phyloP scores from a whole-genome alignment of 768 basidiomycete genomes.

The Lanmaoa pseudosensibilis region DNA sequence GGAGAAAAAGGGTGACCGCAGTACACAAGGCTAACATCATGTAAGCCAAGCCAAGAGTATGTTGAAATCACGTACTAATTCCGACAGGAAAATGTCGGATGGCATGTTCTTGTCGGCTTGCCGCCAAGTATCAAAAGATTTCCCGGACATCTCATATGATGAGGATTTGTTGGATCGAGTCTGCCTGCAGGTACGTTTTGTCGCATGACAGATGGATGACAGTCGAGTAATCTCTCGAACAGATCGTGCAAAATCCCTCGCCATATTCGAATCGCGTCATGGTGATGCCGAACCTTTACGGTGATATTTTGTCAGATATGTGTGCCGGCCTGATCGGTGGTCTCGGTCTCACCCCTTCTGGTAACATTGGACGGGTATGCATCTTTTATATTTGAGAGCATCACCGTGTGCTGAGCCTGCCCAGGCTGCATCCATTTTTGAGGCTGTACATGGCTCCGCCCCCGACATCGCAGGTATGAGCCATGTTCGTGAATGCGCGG shows the following conservation, averaged over 20 bases:
- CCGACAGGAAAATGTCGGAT: constrained; percentile 95
- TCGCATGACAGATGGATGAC: background rate
- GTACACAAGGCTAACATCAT: constrained; percentile 99
- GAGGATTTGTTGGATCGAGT: constrained; percentile 97
- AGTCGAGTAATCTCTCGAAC: background rate
- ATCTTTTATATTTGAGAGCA: constrained; percentile 1
- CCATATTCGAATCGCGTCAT: constrained; percentile 97
- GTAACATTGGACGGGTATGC: constrained; percentile 91
- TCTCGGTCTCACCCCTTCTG: constrained; percentile 94
- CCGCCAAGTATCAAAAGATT: constrained; percentile 93
- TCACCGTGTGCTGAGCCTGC: constrained; percentile 16
- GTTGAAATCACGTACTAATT: constrained; percentile 14
- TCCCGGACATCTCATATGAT: constrained; percentile 90
- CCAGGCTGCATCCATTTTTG: constrained; percentile 97
- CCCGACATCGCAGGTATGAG: constrained; percentile 93
- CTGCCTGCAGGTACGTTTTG: constrained; percentile 73
- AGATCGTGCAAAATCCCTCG: constrained; percentile 90
- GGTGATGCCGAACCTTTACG: constrained; percentile 99
- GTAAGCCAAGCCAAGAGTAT: constrained; percentile 44
- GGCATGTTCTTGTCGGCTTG: constrained; percentile 99
- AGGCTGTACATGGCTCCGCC: constrained; percentile 98
- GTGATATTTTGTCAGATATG: constrained; percentile 96
- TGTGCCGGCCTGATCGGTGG: constrained; percentile 98
- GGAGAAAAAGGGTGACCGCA: constrained; percentile 90
- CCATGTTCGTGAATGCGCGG: background rate